Conservation (phyloP, 805 yeast genomes). For the Wickerhamomyces tratensis region DNA sequence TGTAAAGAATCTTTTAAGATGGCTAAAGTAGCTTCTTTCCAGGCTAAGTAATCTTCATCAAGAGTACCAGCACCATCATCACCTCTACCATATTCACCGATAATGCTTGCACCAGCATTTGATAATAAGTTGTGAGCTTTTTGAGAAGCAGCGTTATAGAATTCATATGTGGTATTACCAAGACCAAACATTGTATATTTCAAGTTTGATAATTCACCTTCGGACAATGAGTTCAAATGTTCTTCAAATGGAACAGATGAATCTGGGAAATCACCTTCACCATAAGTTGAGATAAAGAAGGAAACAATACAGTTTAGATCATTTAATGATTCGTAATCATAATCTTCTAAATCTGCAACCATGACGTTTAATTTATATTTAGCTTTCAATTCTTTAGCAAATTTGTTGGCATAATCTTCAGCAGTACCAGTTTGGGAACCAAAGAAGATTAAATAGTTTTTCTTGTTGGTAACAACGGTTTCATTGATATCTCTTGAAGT, state of each 20-base stretch:
- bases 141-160: slow-evolving; percentile 76
- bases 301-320: slow-evolving; percentile 55
- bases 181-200: slow-evolving; percentile 78
- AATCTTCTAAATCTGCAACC: slow-evolving; percentile 84
- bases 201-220: slow-evolving; percentile 45
- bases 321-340: slow-evolving; percentile 71
- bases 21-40: slow-evolving; percentile 79
- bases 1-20: slow-evolving; percentile 51
- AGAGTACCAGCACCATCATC: slow-evolving; percentile 93
- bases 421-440: slow-evolving; percentile 99
- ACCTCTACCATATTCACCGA: slow-evolving; percentile 82
- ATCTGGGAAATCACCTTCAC: slow-evolving; percentile 98
- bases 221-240: slow-evolving; percentile 45
- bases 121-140: slow-evolving; percentile 40
- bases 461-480: slow-evolving; percentile 48
- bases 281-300: slow-evolving; percentile 86
- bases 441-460: slow-evolving; percentile 71
- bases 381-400: slow-evolving; percentile 79
- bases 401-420: slow-evolving; percentile 89
- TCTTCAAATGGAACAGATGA: slow-evolving; percentile 78
- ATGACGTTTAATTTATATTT: slow-evolving; percentile 74
- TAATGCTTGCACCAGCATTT: slow-evolving; percentile 59
- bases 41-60: slow-evolving; percentile 88
- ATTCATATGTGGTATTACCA: slow-evolving; percentile 92
- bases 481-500: slow-evolving; percentile 50